Evolutionary conservation across 352 stramenopile species (phyloP).

Genomic region (Pythium scleroteichum): DNA sequence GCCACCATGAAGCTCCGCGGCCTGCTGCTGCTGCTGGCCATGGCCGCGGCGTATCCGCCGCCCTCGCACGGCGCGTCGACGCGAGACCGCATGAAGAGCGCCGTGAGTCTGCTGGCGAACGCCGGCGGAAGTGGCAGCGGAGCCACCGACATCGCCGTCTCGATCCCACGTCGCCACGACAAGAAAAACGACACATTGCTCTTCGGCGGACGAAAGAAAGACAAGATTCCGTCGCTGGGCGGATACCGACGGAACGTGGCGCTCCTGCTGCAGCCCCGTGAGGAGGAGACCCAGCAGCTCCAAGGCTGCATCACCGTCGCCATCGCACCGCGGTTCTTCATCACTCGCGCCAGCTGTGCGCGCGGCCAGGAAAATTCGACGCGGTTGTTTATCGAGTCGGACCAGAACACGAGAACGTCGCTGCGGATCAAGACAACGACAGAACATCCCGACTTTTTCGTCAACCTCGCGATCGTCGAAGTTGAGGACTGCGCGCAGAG

Average conservation of each 20-base stretch:
- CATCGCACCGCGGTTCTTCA: constrained; percentile 27
- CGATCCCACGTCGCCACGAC: neutral
- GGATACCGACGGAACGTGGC: constrained; percentile 18
- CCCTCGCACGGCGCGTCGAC: neutral
- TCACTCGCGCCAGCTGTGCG: constrained; percentile 30
- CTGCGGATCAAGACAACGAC: constrained; percentile 17
- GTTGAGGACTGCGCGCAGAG: constrained; percentile 3
- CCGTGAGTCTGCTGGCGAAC: neutral
- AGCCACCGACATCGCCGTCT: neutral
- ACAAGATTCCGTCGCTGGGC: constrained; percentile 19
- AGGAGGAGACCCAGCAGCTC: constrained; percentile 21
- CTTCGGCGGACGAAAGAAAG: constrained; percentile 18
- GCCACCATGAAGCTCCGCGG: neutral
- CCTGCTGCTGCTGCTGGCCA: constrained; percentile 18
- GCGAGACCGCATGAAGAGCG: neutral
- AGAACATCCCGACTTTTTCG: constrained; percentile 16
- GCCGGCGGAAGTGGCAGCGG: neutral
- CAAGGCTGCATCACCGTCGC: constrained; percentile 28
- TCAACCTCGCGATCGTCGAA: constrained; percentile 32
- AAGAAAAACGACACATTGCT: constrained; percentile 2
- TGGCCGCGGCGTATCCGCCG: constrained; percentile 4
- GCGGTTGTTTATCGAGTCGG: constrained; percentile 17
- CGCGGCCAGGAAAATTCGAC: neutral
- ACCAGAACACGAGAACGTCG: neutral
- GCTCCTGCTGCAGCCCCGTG: constrained; percentile 16